Evolutionary conservation across 805 yeast genomes (phyloP).

Genomic region (Jamesozyma piceae): DNA sequence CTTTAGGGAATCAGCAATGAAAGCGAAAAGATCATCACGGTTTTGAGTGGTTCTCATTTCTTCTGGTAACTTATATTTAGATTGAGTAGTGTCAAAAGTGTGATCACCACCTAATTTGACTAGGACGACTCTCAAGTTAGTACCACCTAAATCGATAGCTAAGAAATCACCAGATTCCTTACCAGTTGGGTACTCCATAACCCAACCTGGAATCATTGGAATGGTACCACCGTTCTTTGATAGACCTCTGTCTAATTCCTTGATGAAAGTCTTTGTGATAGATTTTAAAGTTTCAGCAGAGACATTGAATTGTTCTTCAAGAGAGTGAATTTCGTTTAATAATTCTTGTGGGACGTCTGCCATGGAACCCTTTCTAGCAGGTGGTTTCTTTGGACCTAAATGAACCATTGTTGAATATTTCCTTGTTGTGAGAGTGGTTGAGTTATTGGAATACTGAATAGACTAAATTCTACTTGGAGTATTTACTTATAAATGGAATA

Average conservation of each 20-base stretch:
- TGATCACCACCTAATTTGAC: constrained; percentile 77
- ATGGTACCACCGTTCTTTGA: constrained; percentile 70
- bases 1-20: constrained; percentile 74
- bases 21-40: constrained; percentile 66
- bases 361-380: constrained; percentile 62
- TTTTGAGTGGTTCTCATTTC: constrained; percentile 67
- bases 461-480: neutral
- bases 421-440: too few relatives aligned
- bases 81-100: constrained; percentile 76
- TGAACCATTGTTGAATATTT: constrained; percentile 62
- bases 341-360: constrained; percentile 59
- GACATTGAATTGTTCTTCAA: constrained; percentile 57
- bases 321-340: constrained; percentile 44
- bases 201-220: constrained; percentile 98
- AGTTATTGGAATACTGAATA: neutral
- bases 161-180: constrained; percentile 79
- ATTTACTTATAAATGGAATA: neutral
- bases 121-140: constrained; percentile 86
- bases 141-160: constrained; percentile 96
- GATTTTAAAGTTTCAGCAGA: constrained; percentile 48
- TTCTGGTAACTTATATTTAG: constrained; percentile 74
- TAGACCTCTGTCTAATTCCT: constrained; percentile 76
- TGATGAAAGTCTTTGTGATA: constrained; percentile 66
- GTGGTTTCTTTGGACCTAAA: constrained; percentile 77
- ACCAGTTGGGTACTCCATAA: constrained; percentile 87